A percentile compares a stretch with the other conserved stretches of the same genome.
Evolutionary conservation across 768 basidiomycete genomes (phyloP).

Genomic region (Podaxis sp.): DNA sequence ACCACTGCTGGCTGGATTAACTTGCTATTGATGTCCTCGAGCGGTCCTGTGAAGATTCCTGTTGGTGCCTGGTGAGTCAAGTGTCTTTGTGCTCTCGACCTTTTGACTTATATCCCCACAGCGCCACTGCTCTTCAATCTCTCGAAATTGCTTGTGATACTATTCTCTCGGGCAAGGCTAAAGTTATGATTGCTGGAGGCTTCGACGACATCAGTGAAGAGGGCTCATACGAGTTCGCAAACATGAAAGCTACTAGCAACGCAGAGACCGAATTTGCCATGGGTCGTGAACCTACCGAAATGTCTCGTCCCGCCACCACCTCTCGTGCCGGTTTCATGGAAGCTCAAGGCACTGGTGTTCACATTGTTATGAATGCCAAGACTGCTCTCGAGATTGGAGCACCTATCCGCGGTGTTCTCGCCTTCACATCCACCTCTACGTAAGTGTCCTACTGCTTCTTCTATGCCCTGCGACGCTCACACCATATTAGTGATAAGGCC

Average conservation of each 20-base stretch:
- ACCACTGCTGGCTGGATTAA: conserved; percentile 99
- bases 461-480: neutral
- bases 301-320: conserved; percentile 96
- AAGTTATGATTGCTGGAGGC: conserved; percentile 98
- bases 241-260: conserved; percentile 99
- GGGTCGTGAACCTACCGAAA: conserved; percentile 98
- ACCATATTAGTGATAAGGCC: conserved; percentile 80
- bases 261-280: conserved; percentile 97
- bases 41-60: conserved; percentile 98
- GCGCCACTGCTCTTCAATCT: conserved; percentile 96
- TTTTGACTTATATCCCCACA: conserved; percentile 27
- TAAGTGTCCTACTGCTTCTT: conserved; percentile 37
- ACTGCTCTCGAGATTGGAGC: conserved; percentile 94
- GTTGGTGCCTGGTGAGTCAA: conserved; percentile 90
- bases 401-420: conserved; percentile 91
- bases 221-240: conserved; percentile 98
- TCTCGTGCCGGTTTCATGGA: conserved; percentile 99
- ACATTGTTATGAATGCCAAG: conserved; percentile 95
- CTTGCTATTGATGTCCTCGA: conserved; percentile 89
- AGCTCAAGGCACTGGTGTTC: conserved; percentile 90
- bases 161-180: conserved; percentile 92
- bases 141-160: conserved; percentile 98
- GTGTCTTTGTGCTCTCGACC: conserved; percentile 10
- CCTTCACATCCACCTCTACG: conserved; percentile 96
- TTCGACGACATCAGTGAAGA: conserved; percentile 99